Conservation (phyloP, 805 yeast species). For the Brettanomyces naardenensis region DNA sequence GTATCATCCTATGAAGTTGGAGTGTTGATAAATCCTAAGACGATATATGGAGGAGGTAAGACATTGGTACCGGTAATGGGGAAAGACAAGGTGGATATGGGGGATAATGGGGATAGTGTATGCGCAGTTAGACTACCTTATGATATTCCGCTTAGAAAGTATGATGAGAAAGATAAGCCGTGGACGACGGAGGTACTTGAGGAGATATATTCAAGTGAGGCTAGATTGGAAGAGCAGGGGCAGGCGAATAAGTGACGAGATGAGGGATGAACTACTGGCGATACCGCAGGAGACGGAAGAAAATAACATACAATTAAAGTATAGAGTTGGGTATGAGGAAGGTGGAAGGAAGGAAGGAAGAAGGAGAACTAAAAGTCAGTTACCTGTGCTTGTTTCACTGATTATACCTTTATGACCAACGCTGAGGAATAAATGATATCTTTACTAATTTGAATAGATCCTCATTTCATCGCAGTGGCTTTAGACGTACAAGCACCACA, state of each 20-base stretch:
- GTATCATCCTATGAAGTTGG: constrained; percentile 48
- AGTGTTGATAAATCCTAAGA: constrained; percentile 33
- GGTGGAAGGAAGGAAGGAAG: no score
- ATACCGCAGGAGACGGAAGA: no score
- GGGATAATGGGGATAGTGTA: background rate
- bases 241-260: no score
- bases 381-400: no score
- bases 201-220: no score
- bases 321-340: no score
- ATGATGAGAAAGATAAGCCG: constrained; percentile 33
- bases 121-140: constrained; percentile 46
- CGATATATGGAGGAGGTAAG: constrained; percentile 9
- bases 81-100: constrained; percentile 21
- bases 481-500: background rate
- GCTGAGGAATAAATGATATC: background rate
- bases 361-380: no score
- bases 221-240: no score
- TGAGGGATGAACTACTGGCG: no score
- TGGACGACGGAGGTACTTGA: constrained; percentile 31
- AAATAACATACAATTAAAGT: no score
- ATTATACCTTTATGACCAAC: no score
- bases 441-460: background rate
- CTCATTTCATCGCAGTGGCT: no score
- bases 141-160: constrained; percentile 39
- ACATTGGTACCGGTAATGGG: constrained; percentile 37